Evolutionary conservation across 129 eudicot genomes (phyloP), one percentile per base, ranked within the genome.

Genomic region (Centaurea solstitialis): DNA sequence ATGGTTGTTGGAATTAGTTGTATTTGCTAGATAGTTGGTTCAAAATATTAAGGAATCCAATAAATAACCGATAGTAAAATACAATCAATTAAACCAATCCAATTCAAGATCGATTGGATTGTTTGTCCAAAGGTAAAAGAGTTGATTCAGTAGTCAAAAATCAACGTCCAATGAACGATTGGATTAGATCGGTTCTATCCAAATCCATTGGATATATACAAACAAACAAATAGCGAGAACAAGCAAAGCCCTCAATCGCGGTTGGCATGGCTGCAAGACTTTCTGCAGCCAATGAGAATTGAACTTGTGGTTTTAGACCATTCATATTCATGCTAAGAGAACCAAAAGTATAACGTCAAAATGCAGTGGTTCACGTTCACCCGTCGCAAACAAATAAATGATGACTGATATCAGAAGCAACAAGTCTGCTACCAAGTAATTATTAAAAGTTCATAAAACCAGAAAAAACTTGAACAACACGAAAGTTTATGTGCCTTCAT

Each of bases 401-500:
- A 68, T 53, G 28, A 68, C 24, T 17, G 10, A 59, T 64, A 68
- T 28, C 73, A 57, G 41, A 66, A 68, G 72, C 71, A 80, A 76
- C 79, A 80, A 33, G 81, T 72, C 35, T 76, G 73, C 81, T 30
- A 76, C 81, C 81, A 83, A 64, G 70, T 73, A 80, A 39, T 87
- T 85, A 87, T 87, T 87, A 9, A 33, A 64, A 33, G 61, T 71
- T 75, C 37, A 39, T 37, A 77, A 50, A 78, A 74, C 28, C 23
- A 69, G 11, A 26, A 69, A 9, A 38, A 45, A 70, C 71, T 45
- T 61, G 30, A 80, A 76, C 77, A 73, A 86, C 6, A 70, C n/a
- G 15, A 76, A 59, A 59, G 6, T 70, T 82, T 43, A 76, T 59
- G 82, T 43, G 66, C 81, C 85, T 69, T 82, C 72, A 69, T 38